Percentiles rank a stretch among this genome's conserved stretches.
These are phyloP conservation scores for Pythium dissotocum DNA, from an alignment of 352 stramenopile genomes.

Conservation along the genomic window DNA sequence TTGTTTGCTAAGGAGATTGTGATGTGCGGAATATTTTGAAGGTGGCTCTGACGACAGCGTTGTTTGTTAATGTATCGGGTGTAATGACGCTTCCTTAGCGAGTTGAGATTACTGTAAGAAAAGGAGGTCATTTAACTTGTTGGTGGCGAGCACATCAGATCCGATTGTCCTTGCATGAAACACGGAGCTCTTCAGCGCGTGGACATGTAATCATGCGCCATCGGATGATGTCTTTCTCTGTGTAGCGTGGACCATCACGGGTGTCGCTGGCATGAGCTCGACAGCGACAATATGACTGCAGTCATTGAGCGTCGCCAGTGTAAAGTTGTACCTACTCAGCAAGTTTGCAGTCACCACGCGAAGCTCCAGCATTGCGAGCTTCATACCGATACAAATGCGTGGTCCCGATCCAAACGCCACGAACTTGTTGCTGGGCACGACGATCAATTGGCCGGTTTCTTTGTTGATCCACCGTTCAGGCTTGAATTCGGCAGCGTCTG, in stretches of 20 bases:
- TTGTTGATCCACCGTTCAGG: conserved; percentile 54
- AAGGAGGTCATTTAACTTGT: no score
- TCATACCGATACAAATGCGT: conserved; percentile 45
- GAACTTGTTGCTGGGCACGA: conserved; percentile 29
- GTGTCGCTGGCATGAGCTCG: conserved; percentile 7
- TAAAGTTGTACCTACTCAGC: conserved; percentile 7
- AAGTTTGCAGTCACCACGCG: conserved; percentile 20
- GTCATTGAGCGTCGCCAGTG: conserved; percentile 5
- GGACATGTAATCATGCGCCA: no score
- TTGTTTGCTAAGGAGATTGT: no score
- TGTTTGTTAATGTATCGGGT: no score
- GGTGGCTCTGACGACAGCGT: no score
- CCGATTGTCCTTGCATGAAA: no score
- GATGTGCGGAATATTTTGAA: no score
- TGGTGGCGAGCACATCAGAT: no score
- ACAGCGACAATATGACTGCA: conserved; percentile 8
- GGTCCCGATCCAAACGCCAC: conserved; percentile 43
- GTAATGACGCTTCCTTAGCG: no score
- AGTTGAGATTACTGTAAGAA: no score
- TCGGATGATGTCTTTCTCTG: neutral
- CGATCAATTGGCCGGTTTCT: conserved; percentile 6
- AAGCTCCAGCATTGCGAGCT: conserved; percentile 47
- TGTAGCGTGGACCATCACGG: conserved; percentile 2
- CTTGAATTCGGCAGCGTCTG: conserved; percentile 28
- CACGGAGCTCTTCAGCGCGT: no score